Evolutionary conservation across 2,329 filamentous ascomycete species (phyloP).

Genomic region (Didymella pinodella): DNA sequence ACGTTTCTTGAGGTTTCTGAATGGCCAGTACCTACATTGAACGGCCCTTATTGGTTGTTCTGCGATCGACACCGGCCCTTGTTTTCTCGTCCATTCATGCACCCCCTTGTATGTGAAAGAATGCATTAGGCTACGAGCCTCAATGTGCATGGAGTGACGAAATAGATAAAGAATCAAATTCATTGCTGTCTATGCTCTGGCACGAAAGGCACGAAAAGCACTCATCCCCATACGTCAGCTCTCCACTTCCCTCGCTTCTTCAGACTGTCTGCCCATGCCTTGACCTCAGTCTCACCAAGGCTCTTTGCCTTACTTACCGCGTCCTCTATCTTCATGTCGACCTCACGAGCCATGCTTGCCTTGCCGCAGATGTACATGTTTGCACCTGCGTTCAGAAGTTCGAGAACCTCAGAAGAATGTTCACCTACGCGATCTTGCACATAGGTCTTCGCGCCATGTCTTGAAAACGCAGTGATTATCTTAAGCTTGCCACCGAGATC

Average conservation of each 20-base stretch:
- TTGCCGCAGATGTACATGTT: conserved; percentile 54
- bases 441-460: conserved; percentile 39
- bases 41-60: too few relatives aligned
- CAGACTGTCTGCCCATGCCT: conserved; percentile 57
- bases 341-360: conserved; percentile 54
- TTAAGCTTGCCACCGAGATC: conserved; percentile 35
- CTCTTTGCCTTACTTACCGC: conserved; percentile 48
- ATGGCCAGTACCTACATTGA: too few relatives aligned
- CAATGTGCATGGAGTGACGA: neutral
- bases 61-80: neutral
- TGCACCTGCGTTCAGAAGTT: conserved; percentile 49
- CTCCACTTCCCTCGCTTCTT: conserved; percentile 63
- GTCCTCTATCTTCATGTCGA: conserved; percentile 50
- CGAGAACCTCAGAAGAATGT: conserved; percentile 39
- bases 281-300: conserved; percentile 53
- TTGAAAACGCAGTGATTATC: conserved; percentile 39
- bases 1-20: too few relatives aligned
- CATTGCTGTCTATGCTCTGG: neutral
- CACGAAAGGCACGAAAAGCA: conserved; percentile 1
- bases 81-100: too few relatives aligned
- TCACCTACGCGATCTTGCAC: conserved; percentile 53
- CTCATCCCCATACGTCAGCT: conserved; percentile 62
- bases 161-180: neutral
- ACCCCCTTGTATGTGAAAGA: neutral
- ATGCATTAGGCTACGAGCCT: neutral